Base-by-base conservation (phyloP, 78 protist species). In the Polysphondylium violaceum region DNA sequence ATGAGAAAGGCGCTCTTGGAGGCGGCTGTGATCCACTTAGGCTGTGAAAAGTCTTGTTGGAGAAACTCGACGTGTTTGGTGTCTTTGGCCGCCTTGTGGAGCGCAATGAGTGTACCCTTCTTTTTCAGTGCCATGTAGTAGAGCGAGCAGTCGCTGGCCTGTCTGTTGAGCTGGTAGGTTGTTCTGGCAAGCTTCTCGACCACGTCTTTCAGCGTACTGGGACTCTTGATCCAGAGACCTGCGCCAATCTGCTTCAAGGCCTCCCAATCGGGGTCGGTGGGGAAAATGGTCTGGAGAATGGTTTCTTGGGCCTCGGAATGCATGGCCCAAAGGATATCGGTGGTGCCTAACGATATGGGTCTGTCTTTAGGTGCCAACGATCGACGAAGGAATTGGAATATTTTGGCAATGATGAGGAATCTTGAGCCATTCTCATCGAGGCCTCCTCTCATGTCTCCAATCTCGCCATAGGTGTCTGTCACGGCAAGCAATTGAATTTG, bases 251-350 rank as follows among this genome's bases (percentile, higher is more conserved):
- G 78, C 35, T 44, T 36, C 1, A 69, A 38, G 1, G 53, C 77
- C 0, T 72, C 77, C 93, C 93, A 87, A 25, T 53, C 67, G 56
- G 93, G 86, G 40, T 69, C 77, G 0, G 73, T 33, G 9, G 76
- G 74, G 68, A 87, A 74, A 35, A 74, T 56, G 11, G 17, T 56
- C 44, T 58, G 44, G 8, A 87, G 50, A 23, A 87, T 67, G 33
- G 93, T 76, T 51, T 87, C 93, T 36, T 87, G 93, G 2, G 87
- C 76, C 19, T 87, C 88, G 1, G 87, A 68, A 25, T 72, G 81
- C 16, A 76, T 21, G 1, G 87, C 93, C 93, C 93, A 87, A 5
- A 67, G 31, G 21, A 74, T 56, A 61, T 87, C 93, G 27, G 60
- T 59, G 2, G 87, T 69, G 27, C 73, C 44, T 17, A 87, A 41